Evolutionary conservation across 2,329 filamentous ascomycete genomes (phyloP).

Genomic region (Neurospora sp.): DNA sequence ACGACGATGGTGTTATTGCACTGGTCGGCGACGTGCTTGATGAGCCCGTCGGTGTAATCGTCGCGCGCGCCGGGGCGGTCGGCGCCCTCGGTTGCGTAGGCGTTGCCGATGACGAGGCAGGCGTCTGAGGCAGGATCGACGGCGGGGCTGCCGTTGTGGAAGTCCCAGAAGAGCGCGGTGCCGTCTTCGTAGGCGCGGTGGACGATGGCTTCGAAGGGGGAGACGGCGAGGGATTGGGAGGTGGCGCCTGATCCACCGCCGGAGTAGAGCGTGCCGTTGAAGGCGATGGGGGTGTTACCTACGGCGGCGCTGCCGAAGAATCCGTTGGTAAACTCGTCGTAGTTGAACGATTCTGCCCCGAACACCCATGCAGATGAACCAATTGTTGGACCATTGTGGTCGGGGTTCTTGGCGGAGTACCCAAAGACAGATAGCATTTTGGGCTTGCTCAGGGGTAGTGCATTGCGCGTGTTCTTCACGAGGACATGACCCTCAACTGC

Average conservation of each 20-base stretch:
- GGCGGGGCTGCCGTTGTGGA: constrained; percentile 34
- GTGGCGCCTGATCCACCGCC: constrained; percentile 36
- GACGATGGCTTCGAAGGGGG: constrained; percentile 46
- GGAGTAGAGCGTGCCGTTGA: constrained; percentile 33
- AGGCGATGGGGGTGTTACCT: constrained; percentile 21
- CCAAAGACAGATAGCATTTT: constrained; percentile 48
- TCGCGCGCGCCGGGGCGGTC: constrained; percentile 54
- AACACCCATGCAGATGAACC: constrained; percentile 27
- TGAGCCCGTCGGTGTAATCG: constrained; percentile 50
- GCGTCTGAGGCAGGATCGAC: constrained; percentile 46
- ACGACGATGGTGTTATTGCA: constrained; percentile 56
- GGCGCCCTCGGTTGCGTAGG: constrained; percentile 63
- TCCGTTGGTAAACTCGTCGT: constrained; percentile 21
- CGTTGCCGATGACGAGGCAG: constrained; percentile 59
- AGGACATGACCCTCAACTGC: constrained; percentile 55
- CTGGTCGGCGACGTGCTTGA: constrained; percentile 44
- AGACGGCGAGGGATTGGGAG: constrained; percentile 30
- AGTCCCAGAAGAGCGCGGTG: constrained; percentile 51
- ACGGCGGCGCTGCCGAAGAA: constrained; percentile 19
- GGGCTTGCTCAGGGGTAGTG: constrained; percentile 43
- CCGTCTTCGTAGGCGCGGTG: constrained; percentile 42
- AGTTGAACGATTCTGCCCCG: constrained; percentile 29
- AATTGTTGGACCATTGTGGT: constrained; percentile 30
- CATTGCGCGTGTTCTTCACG: constrained; percentile 47
- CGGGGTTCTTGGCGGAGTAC: constrained; percentile 44